A percentile compares a stretch with the other conserved stretches of the same genome.
Conservation (phyloP, 2,329 filamentous ascomycete genomes). For the Fusarium musae region DNA sequence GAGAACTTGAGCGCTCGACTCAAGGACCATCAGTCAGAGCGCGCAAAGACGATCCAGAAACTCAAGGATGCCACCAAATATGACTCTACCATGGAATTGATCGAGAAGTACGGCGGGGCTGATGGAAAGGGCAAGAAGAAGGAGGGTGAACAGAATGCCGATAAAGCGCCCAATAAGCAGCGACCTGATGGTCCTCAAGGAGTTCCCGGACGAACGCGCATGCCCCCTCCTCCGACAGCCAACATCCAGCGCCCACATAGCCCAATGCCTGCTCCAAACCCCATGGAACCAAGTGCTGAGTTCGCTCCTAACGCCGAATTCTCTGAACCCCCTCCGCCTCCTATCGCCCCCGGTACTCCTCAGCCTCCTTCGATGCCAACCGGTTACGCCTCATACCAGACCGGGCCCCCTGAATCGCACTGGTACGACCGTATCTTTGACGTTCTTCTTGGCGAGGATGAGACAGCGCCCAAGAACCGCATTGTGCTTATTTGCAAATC, state of each 20-base stretch:
- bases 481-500: constrained; percentile 84
- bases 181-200: constrained; percentile 5
- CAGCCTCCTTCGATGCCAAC: constrained; percentile 25
- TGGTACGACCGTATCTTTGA: constrained; percentile 98
- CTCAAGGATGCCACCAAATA: constrained; percentile 96
- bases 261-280: constrained; percentile 44
- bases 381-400: constrained; percentile 30
- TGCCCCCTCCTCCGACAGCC: constrained; percentile 70
- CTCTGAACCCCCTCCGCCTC: constrained; percentile 51
- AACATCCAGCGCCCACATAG: constrained; percentile 64
- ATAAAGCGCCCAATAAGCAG: constrained; percentile 32
- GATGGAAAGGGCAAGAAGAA: constrained; percentile 57
- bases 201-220: constrained; percentile 55
- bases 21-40: constrained; percentile 80
- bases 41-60: constrained; percentile 89
- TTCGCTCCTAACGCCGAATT: constrained; percentile 77
- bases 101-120: constrained; percentile 90
- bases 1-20: constrained; percentile 74
- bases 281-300: constrained; percentile 64
- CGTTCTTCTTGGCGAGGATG: constrained; percentile 91
- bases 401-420: constrained; percentile 59
- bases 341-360: constrained; percentile 49
- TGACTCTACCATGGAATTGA: constrained; percentile 89
- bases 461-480: constrained; percentile 90
- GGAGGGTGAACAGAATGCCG: constrained; percentile 20